Conservation (phyloP, 2,329 filamentous ascomycete genomes). For the Scortechinia acanthostroma region DNA sequence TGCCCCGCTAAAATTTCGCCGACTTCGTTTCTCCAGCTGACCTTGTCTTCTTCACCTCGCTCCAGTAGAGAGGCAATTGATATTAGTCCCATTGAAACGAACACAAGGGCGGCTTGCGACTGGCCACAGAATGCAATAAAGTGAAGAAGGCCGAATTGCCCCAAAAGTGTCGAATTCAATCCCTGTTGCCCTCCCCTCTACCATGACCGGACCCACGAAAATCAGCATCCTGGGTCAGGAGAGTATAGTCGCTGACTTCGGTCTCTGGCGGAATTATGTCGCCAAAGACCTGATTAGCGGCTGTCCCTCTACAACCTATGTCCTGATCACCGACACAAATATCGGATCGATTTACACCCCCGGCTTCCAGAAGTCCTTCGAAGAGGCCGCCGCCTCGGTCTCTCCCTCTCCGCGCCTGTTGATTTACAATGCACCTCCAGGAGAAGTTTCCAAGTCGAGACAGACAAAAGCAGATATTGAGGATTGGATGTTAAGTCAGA, state of each 20-base stretch:
- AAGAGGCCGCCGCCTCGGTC: constrained; percentile 30
- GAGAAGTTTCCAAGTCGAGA: constrained; percentile 87
- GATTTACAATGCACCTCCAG: constrained; percentile 79
- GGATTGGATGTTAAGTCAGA: constrained; percentile 92
- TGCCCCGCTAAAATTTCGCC: no score
- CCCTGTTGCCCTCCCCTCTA: no score
- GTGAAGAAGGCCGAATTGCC: no score
- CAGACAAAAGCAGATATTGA: constrained; percentile 93
- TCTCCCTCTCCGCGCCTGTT: constrained; percentile 61
- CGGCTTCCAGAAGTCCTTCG: constrained; percentile 65
- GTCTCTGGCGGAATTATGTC: constrained; percentile 78
- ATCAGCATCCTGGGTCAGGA: constrained; percentile 84
- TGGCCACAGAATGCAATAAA: no score
- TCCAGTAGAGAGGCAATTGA: no score
- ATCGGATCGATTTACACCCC: constrained; percentile 74
- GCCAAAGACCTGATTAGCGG: constrained; percentile 72
- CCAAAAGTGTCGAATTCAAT: no score
- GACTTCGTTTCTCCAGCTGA: no score
- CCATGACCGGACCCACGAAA: constrained; percentile 34
- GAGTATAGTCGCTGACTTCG: constrained; percentile 79
- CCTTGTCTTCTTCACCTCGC: no score
- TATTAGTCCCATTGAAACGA: no score
- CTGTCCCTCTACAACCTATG: constrained; percentile 80
- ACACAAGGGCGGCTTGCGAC: no score
- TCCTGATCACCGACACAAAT: constrained; percentile 95